phyloP scores from a whole-genome alignment of 148 eudicot species.

The Amaranthus cruentus region DNA sequence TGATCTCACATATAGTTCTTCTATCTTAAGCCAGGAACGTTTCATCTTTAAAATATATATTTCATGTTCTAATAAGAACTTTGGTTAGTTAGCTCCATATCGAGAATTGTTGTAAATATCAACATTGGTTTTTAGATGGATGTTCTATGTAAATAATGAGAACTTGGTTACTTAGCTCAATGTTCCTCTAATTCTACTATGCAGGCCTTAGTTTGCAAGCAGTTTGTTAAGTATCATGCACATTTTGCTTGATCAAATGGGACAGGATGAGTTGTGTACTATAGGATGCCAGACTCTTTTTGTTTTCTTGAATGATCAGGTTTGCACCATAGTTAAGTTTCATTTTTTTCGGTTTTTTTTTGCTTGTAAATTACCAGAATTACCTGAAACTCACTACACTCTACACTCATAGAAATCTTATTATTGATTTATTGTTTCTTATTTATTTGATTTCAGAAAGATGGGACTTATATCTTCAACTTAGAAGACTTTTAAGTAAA shows the following conservation, averaged over 20 bases:
- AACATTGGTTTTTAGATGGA: no score
- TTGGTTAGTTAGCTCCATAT: no score
- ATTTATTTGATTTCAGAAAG: conserved; percentile 53
- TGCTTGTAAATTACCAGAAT: background rate
- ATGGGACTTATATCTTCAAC: conserved; percentile 79
- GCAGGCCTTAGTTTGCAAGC: conserved; percentile 94
- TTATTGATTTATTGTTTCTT: conserved; percentile 10
- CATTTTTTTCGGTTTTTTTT: background rate
- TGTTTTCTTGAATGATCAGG: conserved; percentile 80
- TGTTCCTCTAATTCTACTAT: conserved; percentile 5
- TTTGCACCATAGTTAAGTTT: conserved; percentile 16
- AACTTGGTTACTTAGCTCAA: background rate
- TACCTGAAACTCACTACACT: background rate
- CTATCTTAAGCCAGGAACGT: no score
- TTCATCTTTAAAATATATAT: no score
- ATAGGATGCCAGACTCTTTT: conserved; percentile 79
- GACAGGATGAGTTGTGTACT: conserved; percentile 70
- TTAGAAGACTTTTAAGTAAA: conserved; percentile 75
- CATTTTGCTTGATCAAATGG: conserved; percentile 77
- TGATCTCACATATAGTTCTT: no score
- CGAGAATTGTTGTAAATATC: no score
- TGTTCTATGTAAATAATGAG: no score
- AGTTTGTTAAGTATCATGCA: conserved; percentile 76
- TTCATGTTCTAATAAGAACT: no score
- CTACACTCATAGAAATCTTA: no score